phyloP scores from a whole-genome alignment of 2,329 filamentous ascomycete genomes.

The Beauveria varroae region DNA sequence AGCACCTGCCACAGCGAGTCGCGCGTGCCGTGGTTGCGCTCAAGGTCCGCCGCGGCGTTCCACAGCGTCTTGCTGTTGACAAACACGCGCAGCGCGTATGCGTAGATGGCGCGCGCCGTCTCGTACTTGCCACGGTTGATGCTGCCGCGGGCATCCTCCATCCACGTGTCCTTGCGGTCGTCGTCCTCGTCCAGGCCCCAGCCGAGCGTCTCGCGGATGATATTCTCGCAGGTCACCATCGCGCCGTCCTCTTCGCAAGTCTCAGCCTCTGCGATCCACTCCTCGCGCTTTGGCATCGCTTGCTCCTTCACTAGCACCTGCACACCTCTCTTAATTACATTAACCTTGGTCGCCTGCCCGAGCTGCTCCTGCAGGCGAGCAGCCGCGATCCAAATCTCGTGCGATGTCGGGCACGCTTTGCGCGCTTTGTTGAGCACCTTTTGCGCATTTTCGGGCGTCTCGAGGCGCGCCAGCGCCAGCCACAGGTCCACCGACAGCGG shows the following conservation, averaged over 20 bases:
- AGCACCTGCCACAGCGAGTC: conserved; percentile 78
- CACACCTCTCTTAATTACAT: conserved; percentile 90
- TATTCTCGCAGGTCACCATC: conserved; percentile 75
- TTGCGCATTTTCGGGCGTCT: conserved; percentile 85
- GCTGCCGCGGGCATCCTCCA: conserved; percentile 81
- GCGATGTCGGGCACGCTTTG: conserved; percentile 84
- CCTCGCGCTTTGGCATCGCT: conserved; percentile 94
- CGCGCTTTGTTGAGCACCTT: conserved; percentile 92
- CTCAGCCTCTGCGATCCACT: conserved; percentile 94
- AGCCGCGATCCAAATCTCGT: conserved; percentile 96
- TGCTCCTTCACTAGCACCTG: conserved; percentile 83
- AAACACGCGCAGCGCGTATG: conserved; percentile 84
- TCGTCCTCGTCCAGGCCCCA: conserved; percentile 94
- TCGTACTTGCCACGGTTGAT: conserved; percentile 77
- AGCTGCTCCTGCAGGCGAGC: conserved; percentile 83
- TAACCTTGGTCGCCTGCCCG: conserved; percentile 70
- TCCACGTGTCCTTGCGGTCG: conserved; percentile 91
- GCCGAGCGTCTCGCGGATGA: conserved; percentile 86
- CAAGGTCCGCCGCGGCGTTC: conserved; percentile 84
- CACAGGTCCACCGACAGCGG: conserved; percentile 90
- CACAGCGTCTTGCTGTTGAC: conserved; percentile 81
- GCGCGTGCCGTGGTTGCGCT: conserved; percentile 79
- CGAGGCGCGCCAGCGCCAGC: conserved; percentile 85
- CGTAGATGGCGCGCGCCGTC: conserved; percentile 89
- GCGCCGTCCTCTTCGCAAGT: conserved; percentile 91